phyloP scores from a whole-genome alignment of 306 rosid genomes.

The Rosa multiflora region DNA sequence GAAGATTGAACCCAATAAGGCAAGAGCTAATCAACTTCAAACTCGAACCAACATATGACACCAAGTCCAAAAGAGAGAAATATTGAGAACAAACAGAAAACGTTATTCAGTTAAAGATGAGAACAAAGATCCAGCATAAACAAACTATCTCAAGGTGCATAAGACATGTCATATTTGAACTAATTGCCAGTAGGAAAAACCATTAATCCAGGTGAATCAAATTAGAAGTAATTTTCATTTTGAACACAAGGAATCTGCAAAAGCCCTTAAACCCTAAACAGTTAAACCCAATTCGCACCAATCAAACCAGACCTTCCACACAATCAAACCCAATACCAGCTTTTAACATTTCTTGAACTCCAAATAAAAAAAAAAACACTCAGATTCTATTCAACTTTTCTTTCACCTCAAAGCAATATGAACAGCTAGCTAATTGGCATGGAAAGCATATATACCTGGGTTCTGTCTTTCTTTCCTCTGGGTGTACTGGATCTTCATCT shows the following conservation, averaged over 20 bases:
- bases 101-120: not conserved
- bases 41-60: not conserved
- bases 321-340: slow-evolving; percentile 12
- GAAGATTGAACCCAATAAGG: not conserved
- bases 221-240: not conserved
- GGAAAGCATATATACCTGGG: slow-evolving; percentile 13
- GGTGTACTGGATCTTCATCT: not conserved
- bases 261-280: not conserved
- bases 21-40: not conserved
- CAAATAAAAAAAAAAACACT: slow-evolving; percentile 1
- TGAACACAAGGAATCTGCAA: not conserved
- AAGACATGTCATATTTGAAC: not conserved
- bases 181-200: not conserved
- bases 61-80: not conserved
- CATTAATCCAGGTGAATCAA: not conserved
- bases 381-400: not conserved
- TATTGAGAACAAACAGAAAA: not conserved
- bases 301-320: not conserved
- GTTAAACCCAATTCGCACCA: not conserved
- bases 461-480: not conserved
- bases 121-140: not conserved
- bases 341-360: not conserved
- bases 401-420: not conserved
- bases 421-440: not conserved
- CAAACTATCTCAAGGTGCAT: slow-evolving; percentile 6